Evolutionary conservation across 257 asterid genomes (phyloP), one percentile per base, ranked within the genome.

Genomic region (Ilex asprella): DNA sequence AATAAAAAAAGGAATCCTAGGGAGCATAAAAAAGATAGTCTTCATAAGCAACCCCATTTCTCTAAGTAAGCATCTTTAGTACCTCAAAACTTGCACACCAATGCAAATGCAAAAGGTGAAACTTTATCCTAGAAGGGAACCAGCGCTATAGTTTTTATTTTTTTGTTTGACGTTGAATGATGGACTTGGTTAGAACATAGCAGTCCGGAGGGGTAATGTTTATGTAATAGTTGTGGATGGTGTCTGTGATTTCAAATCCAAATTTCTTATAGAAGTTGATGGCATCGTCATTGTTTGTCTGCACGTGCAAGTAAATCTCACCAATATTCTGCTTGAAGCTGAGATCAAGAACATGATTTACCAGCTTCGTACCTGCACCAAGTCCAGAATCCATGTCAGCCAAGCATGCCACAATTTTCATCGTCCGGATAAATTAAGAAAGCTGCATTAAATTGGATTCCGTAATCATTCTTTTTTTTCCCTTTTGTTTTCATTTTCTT

Each of bases 161-260:
- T 79, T 79, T 80, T 50, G 84, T 67, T 56, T 74, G 76, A 53
- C 78, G 52, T 53, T 56, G 83, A 54, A 76, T 43, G 65, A 89
- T 69, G 81, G 76, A 70, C 80, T 89, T 89, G 77, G 96, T 75
- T 27, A 89, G 88, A 3, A 89, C 84, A 8, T 85, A 84, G 81
- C 99, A 89, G 68, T 89, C 94, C 15, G 96, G 94, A 21, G 97
- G 97, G 21, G 95, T 85, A 12, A 89, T 89, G 60, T 93, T 89
- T 52, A 85, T 82, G 67, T 89, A 93, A 67, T 89, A 93, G 80
- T 89, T 93, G 62, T 73, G 81, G 75, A 93, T 87, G 31, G 94
- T 89, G 12, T 81, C 95, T 12, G 99, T 85, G 73, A 89, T 86
- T 71, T 85, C 95, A 31, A 93, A 93, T 49, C 91, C 95, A 6